Evolutionary conservation across 2,329 filamentous ascomycete species (phyloP).

Genomic region (Claviceps africana): DNA sequence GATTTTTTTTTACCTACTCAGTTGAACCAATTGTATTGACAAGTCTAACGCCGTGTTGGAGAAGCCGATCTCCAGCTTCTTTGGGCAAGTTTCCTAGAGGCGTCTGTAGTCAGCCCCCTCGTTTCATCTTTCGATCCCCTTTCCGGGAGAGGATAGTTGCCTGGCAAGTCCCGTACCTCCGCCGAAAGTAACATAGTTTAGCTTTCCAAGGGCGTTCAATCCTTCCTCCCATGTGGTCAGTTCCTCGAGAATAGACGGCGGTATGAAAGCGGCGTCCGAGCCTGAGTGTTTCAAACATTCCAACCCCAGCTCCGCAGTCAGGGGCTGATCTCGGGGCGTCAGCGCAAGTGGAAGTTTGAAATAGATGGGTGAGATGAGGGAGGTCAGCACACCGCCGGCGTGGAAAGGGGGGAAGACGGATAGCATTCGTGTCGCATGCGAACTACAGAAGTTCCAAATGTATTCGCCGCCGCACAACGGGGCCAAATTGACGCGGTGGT

Average conservation of each 20-base stretch:
- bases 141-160: no score
- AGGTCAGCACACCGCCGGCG: conserved; percentile 17
- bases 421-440: conserved; percentile 2
- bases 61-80: conserved; percentile 24
- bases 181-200: conserved; percentile 22
- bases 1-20: conserved; percentile 24
- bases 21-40: conserved; percentile 27
- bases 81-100: conserved; percentile 21
- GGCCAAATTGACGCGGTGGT: conserved; percentile 12
- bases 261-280: conserved; percentile 16
- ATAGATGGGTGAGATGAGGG: conserved; percentile 16
- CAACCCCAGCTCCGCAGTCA: conserved; percentile 20
- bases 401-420: conserved; percentile 25
- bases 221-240: conserved; percentile 21
- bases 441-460: neutral
- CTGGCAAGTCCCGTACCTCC: conserved; percentile 18
- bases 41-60: conserved; percentile 20
- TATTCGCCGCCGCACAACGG: conserved; percentile 1
- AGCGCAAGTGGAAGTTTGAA: conserved; percentile 15
- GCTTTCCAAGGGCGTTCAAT: conserved; percentile 16
- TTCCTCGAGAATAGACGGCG: conserved; percentile 29
- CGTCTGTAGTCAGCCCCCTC: neutral
- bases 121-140: conserved; percentile 2
- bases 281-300: conserved; percentile 17
- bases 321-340: conserved; percentile 17